Base-by-base conservation (phyloP, 129 eudicot species). In the Flaveria brownii region DNA sequence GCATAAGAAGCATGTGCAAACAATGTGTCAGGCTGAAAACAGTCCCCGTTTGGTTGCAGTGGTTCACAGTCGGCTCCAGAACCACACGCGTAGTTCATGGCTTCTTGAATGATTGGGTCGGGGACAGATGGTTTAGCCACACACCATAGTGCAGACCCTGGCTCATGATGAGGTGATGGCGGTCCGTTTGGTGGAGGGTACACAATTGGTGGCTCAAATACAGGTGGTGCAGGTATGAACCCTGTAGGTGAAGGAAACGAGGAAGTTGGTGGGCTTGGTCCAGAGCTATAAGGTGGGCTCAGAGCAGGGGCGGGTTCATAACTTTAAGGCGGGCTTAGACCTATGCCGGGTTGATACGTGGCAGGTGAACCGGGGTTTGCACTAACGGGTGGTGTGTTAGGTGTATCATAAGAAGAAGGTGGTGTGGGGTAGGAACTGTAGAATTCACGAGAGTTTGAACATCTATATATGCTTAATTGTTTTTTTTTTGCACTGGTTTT, bases 1-100 rank as follows among this genome's bases (percentile, higher is more conserved):
- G 98, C 97, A 63, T 93, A 93, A 5, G 98, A 93, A 18, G 98
- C 98, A 74, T 93, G 98, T 3, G 98, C 97, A 50, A 88, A 76
- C 66, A 93, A 52, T 47, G 96, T 93, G 74, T 91, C 81, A 28
- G 98, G 98, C 75, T 82, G 74, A 73, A 65, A 93, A 72, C 98
- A 93, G 8, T 87, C 71, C 49, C 96, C 93, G 39, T 80, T 87
- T 64, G 97, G 91, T 82, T 87, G 90, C 60, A 93, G 80, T 55
- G 91, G 83, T 33, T 81, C 85, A 52, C 98, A 93, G 66, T 93
- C 93, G 0, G 97, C 98, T 75, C 98, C 98, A 0, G 97, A 91
- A 18, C 84, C 98, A 71, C 98, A 93, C 1, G 92, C 97, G 33
- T 84, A 91, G 73, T 86, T 83, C 94, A 91, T 85, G 6, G 94